Evolutionary conservation across 768 basidiomycete species (phyloP).

Genomic region (Podaxis sp.): DNA sequence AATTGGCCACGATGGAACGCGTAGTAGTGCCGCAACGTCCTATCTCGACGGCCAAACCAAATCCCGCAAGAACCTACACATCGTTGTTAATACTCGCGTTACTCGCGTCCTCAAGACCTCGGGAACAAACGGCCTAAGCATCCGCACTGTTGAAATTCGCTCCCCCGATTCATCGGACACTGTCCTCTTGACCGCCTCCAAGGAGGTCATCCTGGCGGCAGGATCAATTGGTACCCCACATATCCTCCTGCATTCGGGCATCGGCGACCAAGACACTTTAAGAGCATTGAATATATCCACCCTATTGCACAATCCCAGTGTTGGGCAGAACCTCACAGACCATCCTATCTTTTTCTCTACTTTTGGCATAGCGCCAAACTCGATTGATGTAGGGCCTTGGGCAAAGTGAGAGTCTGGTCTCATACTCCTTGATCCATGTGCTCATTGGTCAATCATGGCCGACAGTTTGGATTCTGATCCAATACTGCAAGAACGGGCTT

Average conservation of each 20-base stretch:
- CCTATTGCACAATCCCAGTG: conserved; percentile 22
- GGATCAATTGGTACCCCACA: conserved; percentile 16
- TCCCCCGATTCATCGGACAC: not conserved
- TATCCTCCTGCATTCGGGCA: conserved; percentile 16
- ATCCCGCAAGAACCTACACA: conserved; percentile 23
- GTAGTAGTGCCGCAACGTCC: conserved; percentile 23
- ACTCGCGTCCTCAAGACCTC: conserved; percentile 13
- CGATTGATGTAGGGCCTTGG: conserved; percentile 9
- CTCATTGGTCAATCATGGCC: not conserved
- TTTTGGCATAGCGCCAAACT: not conserved
- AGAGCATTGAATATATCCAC: conserved; percentile 17
- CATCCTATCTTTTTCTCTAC: conserved; percentile 12
- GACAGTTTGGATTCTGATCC: not conserved
- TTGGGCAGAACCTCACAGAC: conserved; percentile 26
- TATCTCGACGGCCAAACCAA: conserved; percentile 20
- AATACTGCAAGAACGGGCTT: not conserved
- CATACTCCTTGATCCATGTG: not conserved
- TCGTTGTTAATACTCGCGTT: conserved; percentile 25
- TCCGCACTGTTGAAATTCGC: conserved; percentile 11
- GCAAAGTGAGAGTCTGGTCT: conserved; percentile 6
- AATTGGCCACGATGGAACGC: conserved; percentile 17
- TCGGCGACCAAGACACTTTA: conserved; percentile 14
- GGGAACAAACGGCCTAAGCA: not conserved
- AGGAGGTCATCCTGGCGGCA: conserved; percentile 16
- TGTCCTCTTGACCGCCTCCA: conserved; percentile 16